Conservation (phyloP, 306 rosid species). For the Hippophae tibetana region DNA sequence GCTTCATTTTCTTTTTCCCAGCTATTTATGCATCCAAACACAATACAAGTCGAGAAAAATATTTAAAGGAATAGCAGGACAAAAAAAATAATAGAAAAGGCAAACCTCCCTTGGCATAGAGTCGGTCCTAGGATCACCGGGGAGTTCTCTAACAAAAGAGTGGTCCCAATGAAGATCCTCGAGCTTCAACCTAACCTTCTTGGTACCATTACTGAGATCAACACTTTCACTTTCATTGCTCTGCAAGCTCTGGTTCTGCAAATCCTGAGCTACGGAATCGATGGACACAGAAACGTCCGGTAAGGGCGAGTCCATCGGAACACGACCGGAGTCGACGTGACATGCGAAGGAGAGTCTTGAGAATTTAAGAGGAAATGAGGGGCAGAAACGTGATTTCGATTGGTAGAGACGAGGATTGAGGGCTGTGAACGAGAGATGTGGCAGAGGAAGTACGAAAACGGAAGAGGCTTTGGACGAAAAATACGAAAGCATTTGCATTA, state of each 20-base stretch:
- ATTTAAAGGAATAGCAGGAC: neutral
- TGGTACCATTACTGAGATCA: conserved; percentile 5
- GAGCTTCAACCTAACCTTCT: conserved; percentile 28
- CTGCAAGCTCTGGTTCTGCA: conserved; percentile 50
- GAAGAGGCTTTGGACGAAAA: conserved; percentile 34
- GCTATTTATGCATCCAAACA: conserved; percentile 11
- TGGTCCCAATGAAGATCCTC: conserved; percentile 89
- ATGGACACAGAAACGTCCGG: conserved; percentile 38
- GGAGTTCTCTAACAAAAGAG: conserved; percentile 60
- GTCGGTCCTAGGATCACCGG: conserved; percentile 74
- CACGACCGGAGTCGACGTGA: conserved; percentile 16
- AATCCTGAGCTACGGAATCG: conserved; percentile 53
- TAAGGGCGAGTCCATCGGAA: conserved; percentile 51
- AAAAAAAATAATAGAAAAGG: neutral
- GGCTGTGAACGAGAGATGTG: conserved; percentile 19
- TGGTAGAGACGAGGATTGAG: conserved; percentile 23
- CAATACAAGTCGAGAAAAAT: neutral
- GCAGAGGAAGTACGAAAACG: conserved; percentile 13
- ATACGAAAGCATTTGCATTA: conserved; percentile 30
- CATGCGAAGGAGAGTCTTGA: conserved; percentile 22
- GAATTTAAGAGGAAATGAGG: conserved; percentile 5
- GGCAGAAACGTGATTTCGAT: conserved; percentile 27
- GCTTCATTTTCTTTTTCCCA: neutral
- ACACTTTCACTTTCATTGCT: conserved; percentile 11
- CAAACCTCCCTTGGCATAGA: conserved; percentile 64